Percentiles rank a stretch among this genome's conserved stretches.
Conservation (phyloP, 768 basidiomycete genomes). For the Lactarius trivialis region DNA sequence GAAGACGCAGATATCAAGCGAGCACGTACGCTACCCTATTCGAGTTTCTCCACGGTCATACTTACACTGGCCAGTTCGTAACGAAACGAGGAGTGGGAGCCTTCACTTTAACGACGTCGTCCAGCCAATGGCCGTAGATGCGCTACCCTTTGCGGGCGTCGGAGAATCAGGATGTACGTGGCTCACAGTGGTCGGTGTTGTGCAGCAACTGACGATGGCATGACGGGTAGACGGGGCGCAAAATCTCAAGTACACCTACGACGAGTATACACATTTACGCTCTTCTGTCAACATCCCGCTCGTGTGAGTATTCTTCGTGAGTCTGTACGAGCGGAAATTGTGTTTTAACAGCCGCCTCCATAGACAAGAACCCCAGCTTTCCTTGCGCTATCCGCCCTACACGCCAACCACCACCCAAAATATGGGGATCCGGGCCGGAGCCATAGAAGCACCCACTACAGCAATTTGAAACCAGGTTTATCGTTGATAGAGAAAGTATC, state of each 20-base stretch:
- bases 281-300: slow-evolving; percentile 48
- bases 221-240: slow-evolving; percentile 26
- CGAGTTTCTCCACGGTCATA: not conserved
- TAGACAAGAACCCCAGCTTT: slow-evolving; percentile 46
- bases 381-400: slow-evolving; percentile 59
- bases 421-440: not conserved
- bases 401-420: slow-evolving; percentile 30
- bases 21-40: slow-evolving; percentile 3
- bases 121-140: slow-evolving; percentile 21
- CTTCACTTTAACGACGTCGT: slow-evolving; percentile 31
- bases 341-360: not conserved
- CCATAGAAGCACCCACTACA: not conserved
- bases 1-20: slow-evolving; percentile 17
- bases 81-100: slow-evolving; percentile 29
- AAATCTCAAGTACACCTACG: slow-evolving; percentile 27
- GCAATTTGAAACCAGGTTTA: not conserved
- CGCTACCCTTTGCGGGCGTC: slow-evolving; percentile 27
- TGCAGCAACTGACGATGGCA: not conserved
- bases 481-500: not conserved
- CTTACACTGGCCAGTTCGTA: slow-evolving; percentile 24
- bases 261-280: slow-evolving; percentile 45
- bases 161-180: slow-evolving; percentile 31
- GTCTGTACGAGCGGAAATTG: not conserved
- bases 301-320: slow-evolving; percentile 37
- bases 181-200: not conserved